Evolutionary conservation across 441 rosid genomes (phyloP), one percentile per base, ranked within the genome.

Genomic region (Adansonia gregorii): DNA sequence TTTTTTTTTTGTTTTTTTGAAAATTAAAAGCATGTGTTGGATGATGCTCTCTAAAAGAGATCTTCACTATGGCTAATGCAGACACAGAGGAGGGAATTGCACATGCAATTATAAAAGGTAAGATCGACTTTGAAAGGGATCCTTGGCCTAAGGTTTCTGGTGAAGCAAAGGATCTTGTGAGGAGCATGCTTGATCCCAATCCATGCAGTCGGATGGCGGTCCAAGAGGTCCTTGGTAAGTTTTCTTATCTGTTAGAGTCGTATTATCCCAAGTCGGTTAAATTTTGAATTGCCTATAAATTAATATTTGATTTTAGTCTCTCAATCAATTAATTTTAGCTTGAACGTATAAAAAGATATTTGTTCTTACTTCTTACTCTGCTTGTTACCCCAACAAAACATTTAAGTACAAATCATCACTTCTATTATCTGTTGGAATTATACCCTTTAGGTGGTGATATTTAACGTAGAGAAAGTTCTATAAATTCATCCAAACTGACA

Each of bases 11-110:
- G 1, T 31, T 31, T 31, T 31, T 31, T 31, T 31, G 35, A 31
- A 31, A 31, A 31, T 31, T 31, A 31, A 31, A 31, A 31, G 35
- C 35, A n/a, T 63, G 19, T 17, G 31, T 58, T 60, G 35, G 35
- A 31, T 35, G 10, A 6, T 10, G 14, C 3, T 22, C 41, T 39
- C 51, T 71, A 27, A 52, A 2, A 41, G n/a, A 22, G 6, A 8
- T 11, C 31, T 41, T 48, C 70, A 11, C 7, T 35, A 39, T 76
- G 75, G 59, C 15, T 51, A 52, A 10, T 78, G 45, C 88, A 88
- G 98, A 94, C 74, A 89, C 94, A 0, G 97, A 93, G 60, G 98
- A 93, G 84, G 98, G 97, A 71, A 94, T 94, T 46, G 98, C 98
- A 0, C 93, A 87, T 7, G 94, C 98, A 0, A 94, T 93, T 9